Conservation (phyloP, 495 filamentous ascomycete species). For the Penicillium riverlandense region DNA sequence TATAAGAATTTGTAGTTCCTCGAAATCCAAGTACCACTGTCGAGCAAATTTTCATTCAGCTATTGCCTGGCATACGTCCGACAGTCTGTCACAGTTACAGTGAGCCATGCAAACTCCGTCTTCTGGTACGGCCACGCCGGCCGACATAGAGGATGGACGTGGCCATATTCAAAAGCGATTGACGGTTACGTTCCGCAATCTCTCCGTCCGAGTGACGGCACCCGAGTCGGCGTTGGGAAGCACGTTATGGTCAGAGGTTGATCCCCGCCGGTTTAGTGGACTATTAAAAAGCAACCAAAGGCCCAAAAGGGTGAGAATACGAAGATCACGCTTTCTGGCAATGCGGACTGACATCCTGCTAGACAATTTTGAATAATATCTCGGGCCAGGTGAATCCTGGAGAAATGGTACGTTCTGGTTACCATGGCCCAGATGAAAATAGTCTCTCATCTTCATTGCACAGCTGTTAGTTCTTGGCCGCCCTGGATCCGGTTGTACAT, state of each 20-base stretch:
- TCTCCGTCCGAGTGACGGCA: constrained; percentile 31
- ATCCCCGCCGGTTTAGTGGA: constrained; percentile 23
- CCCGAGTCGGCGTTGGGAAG: constrained; percentile 33
- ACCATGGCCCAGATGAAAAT: neutral
- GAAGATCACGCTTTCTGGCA: neutral
- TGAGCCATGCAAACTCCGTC: constrained; percentile 26
- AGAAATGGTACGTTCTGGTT: constrained; percentile 26
- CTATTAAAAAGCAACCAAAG: constrained; percentile 9
- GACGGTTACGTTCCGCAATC: constrained; percentile 30
- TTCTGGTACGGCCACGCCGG: constrained; percentile 21
- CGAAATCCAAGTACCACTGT: too few relatives aligned
- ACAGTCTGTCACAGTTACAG: too few relatives aligned
- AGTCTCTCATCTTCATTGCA: neutral
- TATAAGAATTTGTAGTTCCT: too few relatives aligned
- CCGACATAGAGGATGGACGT: constrained; percentile 22
- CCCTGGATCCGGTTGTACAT: constrained; percentile 38
- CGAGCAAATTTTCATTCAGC: too few relatives aligned
- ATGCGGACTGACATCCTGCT: neutral
- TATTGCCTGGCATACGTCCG: too few relatives aligned
- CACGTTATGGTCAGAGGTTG: constrained; percentile 26
- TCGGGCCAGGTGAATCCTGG: constrained; percentile 31
- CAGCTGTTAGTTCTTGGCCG: constrained; percentile 37
- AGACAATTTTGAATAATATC: constrained; percentile 33
- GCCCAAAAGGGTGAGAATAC: constrained; percentile 23
- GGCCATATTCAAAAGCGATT: constrained; percentile 22